Base-by-base conservation (phyloP, 306 rosid species). In the Abrus pulchellus region DNA sequence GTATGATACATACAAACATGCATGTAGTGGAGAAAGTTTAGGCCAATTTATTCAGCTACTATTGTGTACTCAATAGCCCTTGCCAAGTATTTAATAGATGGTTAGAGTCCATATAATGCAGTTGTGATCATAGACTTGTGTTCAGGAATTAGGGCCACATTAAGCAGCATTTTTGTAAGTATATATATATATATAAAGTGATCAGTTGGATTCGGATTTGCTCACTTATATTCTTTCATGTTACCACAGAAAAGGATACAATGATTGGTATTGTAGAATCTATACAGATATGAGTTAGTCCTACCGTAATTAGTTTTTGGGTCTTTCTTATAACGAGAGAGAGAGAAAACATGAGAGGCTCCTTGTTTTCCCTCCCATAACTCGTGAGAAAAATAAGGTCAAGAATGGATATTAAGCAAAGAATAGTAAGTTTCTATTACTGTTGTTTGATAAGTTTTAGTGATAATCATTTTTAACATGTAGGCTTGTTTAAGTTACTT, bases 1-100 rank as follows among this genome's bases (percentile, higher is more conserved):
- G 62, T 53, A 61, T 45, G 36, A 68, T 76, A 66, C 33, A 43
- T 72, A 57, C 47, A 69, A 56, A 72, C 40, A 47, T 81, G 52
- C 77, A 27, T 67, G 30, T 47, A 60, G 32, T 68, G 71, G 65
- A 67, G 28, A 75, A 47, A 28, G 63, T 73, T 43, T 50, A 40
- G 66, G 84, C 74, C 33, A 63, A 63, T 49, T 49, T 62, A 63
- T 64, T 32, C 59, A 53, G 9, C 14, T 40, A 9, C 27, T 74
- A 43, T 59, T 57, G 32, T 74, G 7, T 70, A 49, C 61, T 63
- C 3, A 60, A 45, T 14, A 56, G 7, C 59, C 44, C 62, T 63
- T 49, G 48, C 20, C 20, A 36, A 69, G 14, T 27, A 27, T 27
- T 9, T 68, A 3, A 47, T 54, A 57, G 6, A 68, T 30, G 55